phyloP scores from a whole-genome alignment of 2,329 filamentous ascomycete genomes.

The Penicillium brasilianum region DNA sequence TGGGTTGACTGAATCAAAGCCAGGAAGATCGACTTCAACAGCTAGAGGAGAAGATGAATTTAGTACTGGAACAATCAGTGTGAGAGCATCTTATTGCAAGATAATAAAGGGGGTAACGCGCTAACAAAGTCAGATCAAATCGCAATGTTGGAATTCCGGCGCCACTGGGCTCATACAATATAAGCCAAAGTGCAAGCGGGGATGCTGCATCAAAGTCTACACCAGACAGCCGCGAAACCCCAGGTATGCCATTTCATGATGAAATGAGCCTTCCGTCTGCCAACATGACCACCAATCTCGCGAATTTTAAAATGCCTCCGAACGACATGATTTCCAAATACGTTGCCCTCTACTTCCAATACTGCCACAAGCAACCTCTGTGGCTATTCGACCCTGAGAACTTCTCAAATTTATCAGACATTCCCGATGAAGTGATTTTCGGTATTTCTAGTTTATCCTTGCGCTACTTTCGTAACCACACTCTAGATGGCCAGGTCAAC shows the following conservation, averaged over 20 bases:
- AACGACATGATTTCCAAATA: slow-evolving; percentile 27
- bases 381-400: slow-evolving; percentile 43
- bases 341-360: slow-evolving; percentile 39
- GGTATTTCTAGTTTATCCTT: slow-evolving; percentile 37
- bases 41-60: slow-evolving; percentile 58
- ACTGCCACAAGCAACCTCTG: slow-evolving; percentile 43
- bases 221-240: neutral
- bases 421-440: slow-evolving; percentile 36
- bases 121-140: slow-evolving; percentile 19
- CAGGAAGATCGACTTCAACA: slow-evolving; percentile 57
- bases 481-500: slow-evolving; percentile 22
- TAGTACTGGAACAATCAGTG: slow-evolving; percentile 52
- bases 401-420: slow-evolving; percentile 24
- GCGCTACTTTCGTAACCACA: slow-evolving; percentile 31
- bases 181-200: slow-evolving; percentile 15
- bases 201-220: slow-evolving; percentile 15
- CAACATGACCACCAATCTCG: slow-evolving; percentile 8
- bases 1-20: neutral
- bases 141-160: slow-evolving; percentile 16
- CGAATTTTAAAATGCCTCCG: slow-evolving; percentile 21
- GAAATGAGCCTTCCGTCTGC: slow-evolving; percentile 8
- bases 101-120: neutral
- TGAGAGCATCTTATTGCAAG: slow-evolving; percentile 17
- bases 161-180: neutral
- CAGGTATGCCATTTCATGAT: slow-evolving; percentile 2